Evolutionary conservation across 2,329 filamentous ascomycete genomes (phyloP).

Genomic region (Coniochaeta sp.): DNA sequence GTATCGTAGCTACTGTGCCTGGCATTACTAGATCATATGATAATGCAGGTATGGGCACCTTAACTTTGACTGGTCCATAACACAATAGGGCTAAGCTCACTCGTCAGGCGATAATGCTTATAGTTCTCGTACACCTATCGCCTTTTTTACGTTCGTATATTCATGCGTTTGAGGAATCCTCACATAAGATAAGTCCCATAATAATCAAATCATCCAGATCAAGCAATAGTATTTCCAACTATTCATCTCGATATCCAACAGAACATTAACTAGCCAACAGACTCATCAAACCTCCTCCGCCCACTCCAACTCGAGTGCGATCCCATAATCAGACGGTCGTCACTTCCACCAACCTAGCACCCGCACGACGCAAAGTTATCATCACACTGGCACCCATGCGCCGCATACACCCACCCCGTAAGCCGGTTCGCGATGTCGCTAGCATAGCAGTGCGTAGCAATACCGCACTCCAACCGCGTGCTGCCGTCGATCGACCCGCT

Average conservation of each 20-base stretch:
- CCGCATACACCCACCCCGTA: conserved; percentile 1
- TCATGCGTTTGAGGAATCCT: too few species aligned
- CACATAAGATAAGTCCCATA: too few species aligned
- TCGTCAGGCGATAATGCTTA: too few species aligned
- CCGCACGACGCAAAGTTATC: not conserved
- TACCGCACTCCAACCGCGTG: conserved; percentile 28
- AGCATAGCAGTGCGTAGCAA: conserved; percentile 41
- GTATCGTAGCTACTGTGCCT: too few species aligned
- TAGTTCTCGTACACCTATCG: too few species aligned
- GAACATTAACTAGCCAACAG: not conserved
- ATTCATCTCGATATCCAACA: not conserved
- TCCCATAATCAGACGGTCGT: not conserved
- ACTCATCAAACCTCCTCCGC: not conserved
- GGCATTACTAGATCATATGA: too few species aligned
- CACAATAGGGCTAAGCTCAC: too few species aligned
- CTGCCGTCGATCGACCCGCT: conserved; percentile 30
- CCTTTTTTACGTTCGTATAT: too few species aligned
- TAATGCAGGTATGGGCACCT: too few species aligned
- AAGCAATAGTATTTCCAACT: not conserved
- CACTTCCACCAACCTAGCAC: not conserved
- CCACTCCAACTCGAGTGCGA: not conserved
- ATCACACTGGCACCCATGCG: not conserved
- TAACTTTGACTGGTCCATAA: too few species aligned
- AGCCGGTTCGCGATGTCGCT: conserved; percentile 38
- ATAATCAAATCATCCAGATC: too few species aligned